Evolutionary conservation across 768 basidiomycete genomes (phyloP).

Genomic region (Boletus fagicola): DNA sequence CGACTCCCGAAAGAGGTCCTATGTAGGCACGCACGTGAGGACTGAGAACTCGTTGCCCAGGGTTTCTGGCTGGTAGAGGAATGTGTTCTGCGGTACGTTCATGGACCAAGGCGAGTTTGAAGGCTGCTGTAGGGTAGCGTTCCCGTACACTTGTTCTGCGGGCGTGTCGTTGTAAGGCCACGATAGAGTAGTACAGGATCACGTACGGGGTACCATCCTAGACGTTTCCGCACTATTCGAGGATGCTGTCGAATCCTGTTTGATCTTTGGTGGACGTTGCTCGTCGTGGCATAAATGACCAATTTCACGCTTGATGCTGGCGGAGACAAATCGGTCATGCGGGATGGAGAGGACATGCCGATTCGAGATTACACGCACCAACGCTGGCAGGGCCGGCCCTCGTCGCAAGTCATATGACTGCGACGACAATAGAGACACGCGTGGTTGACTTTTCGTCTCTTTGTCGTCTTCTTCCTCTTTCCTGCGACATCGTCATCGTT

Average conservation of each 20-base stretch:
- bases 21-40: conserved; percentile 53
- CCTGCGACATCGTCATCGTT: conserved; percentile 34
- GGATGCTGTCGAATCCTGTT: conserved; percentile 36
- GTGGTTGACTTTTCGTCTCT: conserved; percentile 85
- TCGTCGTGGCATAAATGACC: conserved; percentile 94
- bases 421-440: conserved; percentile 91
- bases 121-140: conserved; percentile 18
- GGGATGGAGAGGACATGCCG: conserved; percentile 1
- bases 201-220: conserved; percentile 31
- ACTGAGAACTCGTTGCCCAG: conserved; percentile 82
- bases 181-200: neutral
- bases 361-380: conserved; percentile 60
- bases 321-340: conserved; percentile 6
- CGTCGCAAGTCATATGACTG: conserved; percentile 92
- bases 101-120: conserved; percentile 54
- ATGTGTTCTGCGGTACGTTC: conserved; percentile 47
- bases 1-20: neutral
- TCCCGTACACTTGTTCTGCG: conserved; percentile 27
- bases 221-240: conserved; percentile 34
- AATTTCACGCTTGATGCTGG: conserved; percentile 93
- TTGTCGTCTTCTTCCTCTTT: conserved; percentile 47
- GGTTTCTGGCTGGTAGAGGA: conserved; percentile 69
- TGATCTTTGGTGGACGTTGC: conserved; percentile 52
- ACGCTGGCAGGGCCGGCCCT: conserved; percentile 86
- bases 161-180: neutral